Percentiles rank a stretch among this genome's conserved stretches.
Conservation (phyloP, 208 protist species). For the Leishmania aethiopica region DNA sequence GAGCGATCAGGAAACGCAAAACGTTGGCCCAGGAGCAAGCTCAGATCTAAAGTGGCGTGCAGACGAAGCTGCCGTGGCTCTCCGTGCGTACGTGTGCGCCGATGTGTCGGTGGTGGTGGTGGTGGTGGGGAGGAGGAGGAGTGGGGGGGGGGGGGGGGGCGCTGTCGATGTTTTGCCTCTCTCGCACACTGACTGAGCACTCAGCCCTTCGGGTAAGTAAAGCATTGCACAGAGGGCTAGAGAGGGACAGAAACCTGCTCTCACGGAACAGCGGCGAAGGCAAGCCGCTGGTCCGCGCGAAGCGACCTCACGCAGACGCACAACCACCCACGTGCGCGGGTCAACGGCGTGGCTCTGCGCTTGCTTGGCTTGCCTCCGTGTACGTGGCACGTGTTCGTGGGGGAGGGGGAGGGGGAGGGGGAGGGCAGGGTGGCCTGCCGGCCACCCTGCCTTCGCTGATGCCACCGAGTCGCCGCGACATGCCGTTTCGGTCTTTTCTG, state of each 20-base stretch:
- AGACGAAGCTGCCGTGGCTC: not conserved
- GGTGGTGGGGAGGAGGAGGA: not conserved
- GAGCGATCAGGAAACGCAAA: not conserved
- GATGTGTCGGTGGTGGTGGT: not conserved
- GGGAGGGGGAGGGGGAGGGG: not conserved
- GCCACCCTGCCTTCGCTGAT: too few relatives aligned
- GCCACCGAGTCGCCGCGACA: too few relatives aligned
- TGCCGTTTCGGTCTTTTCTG: too few relatives aligned
- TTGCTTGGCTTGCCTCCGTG: not conserved
- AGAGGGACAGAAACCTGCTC: not conserved
- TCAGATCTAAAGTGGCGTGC: not conserved
- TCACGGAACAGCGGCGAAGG: too few relatives aligned
- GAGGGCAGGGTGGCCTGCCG: too few relatives aligned
- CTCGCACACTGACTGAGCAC: not conserved
- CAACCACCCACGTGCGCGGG: not conserved
- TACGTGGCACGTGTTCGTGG: not conserved
- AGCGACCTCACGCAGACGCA: not conserved
- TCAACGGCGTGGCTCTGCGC: not conserved
- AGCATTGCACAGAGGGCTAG: not conserved
- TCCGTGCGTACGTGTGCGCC: not conserved
- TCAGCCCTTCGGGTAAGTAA: not conserved
- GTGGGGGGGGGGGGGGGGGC: accelerated
- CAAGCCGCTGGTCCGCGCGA: not conserved
- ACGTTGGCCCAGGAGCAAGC: not conserved
- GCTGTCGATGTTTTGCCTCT: not conserved